Base-by-base conservation (phyloP, 192 early-diverging fungal genomes). In the Geranomyces variabilis region DNA sequence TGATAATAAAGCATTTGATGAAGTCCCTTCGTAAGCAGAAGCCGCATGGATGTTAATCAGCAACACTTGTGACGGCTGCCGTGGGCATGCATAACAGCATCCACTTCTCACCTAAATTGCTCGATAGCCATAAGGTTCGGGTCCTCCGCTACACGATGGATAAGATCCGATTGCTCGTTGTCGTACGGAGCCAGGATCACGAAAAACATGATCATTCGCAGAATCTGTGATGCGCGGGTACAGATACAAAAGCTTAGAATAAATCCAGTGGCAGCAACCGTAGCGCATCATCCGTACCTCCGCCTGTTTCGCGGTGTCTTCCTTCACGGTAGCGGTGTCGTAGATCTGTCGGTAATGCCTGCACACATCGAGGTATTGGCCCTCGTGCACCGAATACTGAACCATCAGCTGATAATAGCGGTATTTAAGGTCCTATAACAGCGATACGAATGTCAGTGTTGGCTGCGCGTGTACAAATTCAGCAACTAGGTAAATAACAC, bases 331-430 rank as follows among this genome's bases (percentile, higher is more conserved):
- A n/a, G 77, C 53, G 15, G 95, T 96, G 64, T 93, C 85, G 79
- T 96, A 97, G 19, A 99, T 87, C 56, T 93, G 88, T 53, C 93
- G 86, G 80, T 92, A 97, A 77, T 95, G 91, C 77, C 96, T 93
- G 88, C 93, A 94, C 7, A 89, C 92, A 66, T 93, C 90, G 72
- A 99, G 82, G 74, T 91, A 96, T 77, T 94, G 86, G 48, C 86
- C 86, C 80, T 94, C 95, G 72, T 99, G 94, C 69, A 96, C 71
- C 7, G 96, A 93, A 70, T 93, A 90, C 79, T 94, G 89, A 66
- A 98, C 94, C 96, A 99, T 96, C 57, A 97, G 85, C 67, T 95
- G 88, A 79, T 96, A 98, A 85, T 88, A 99, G 47, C 95, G 91
- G 71, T 98, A 80, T 89, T 99, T 99, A 63, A 96, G 80, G 77